A percentile compares a stretch with the other conserved stretches of the same genome.
These are phyloP conservation scores for Testicularia cyperi DNA, from an alignment of 1,284 basidiomycete genomes.

Conservation along the genomic window DNA sequence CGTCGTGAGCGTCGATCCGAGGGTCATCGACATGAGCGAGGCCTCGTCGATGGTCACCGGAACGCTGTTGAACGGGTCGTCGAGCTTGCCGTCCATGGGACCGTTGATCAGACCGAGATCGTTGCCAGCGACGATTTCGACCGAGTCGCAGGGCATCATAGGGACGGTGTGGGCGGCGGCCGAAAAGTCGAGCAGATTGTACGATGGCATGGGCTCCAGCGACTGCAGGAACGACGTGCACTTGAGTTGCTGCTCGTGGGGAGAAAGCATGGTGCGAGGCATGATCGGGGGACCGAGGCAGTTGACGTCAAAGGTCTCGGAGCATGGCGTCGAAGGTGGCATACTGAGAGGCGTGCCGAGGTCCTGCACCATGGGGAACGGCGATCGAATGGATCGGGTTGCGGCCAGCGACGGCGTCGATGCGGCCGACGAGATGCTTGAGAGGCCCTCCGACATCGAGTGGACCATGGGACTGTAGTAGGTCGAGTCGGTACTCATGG, in stretches of 20 bases:
- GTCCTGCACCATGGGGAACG: constrained; percentile 31
- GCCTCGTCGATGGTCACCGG: constrained; percentile 22
- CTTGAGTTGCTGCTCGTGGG: constrained; percentile 38
- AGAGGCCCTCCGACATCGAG: constrained; percentile 25
- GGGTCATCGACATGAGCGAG: background rate
- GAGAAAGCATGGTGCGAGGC: constrained; percentile 21
- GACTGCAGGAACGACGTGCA: constrained; percentile 41
- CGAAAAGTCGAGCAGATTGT: constrained; percentile 30
- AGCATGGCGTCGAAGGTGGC: constrained; percentile 34
- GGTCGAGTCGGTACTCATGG: constrained; percentile 37
- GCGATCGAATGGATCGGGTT: constrained; percentile 23
- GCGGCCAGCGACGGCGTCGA: constrained; percentile 36
- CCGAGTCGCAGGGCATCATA: constrained; percentile 19
- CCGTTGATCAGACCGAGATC: constrained; percentile 37
- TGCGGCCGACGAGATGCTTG: constrained; percentile 23
- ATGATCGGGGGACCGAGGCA: constrained; percentile 38
- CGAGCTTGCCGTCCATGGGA: constrained; percentile 25
- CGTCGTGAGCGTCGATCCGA: background rate
- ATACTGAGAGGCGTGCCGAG: constrained; percentile 39
- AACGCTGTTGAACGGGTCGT: constrained; percentile 23
- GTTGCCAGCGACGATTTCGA: constrained; percentile 34
- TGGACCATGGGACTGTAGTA: constrained; percentile 38
- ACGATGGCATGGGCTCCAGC: constrained; percentile 34
- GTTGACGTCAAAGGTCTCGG: constrained; percentile 36
- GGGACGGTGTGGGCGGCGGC: constrained; percentile 14